Base-by-base conservation (phyloP, 2,329 filamentous ascomycete species). In the Phialophora chinensis region DNA sequence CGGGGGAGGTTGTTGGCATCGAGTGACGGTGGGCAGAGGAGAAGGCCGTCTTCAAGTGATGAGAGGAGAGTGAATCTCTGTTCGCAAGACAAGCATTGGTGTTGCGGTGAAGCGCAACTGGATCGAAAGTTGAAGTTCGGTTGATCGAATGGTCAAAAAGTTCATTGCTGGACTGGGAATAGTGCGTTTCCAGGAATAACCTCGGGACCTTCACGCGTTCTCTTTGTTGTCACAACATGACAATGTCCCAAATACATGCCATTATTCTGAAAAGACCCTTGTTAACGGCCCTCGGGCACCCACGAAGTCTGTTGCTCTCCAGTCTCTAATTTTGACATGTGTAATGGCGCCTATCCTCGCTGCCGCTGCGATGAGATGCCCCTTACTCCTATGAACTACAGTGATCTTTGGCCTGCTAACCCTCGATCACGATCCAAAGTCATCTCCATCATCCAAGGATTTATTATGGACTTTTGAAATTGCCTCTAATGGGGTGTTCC, bases 51-150 rank as follows among this genome's bases (percentile, higher is more conserved):
- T 52, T 23, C 11, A 49, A 23, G 44, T 27, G 25, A 20, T 29
- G 20, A 52, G 25, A 27, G 11, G 47, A 27, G 20, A 27, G 25
- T 17, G 20, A 12, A 20, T 52, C 10, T 27, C 14, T 27, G 2
- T 52, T 27, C 49, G 11, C 38, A 44, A 44, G 38, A 5, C n/a
- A n/a, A 29, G 10, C 12, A 17, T 23, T 27, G 49, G 20, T 23
- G 49, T 52, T 52, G 49, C 14, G 49, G 49, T 52, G 49, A 52
- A 27, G 49, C 49, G 49, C 20, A 52, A 7, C 20, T 27, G 49
- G n/a, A n/a, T n/a, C n/a, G n/a, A n/a, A n/a, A n/a, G n/a, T n/a
- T 29, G 49, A 23, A 29, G 49, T 29, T 27, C 49, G 12, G 27
- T 12, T 52, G 49, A 52, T 52, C 20, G 49, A 27, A 29, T 52